phyloP scores from a whole-genome alignment of 192 early-diverging fungal genomes.

The Allomyces macrogynus region DNA sequence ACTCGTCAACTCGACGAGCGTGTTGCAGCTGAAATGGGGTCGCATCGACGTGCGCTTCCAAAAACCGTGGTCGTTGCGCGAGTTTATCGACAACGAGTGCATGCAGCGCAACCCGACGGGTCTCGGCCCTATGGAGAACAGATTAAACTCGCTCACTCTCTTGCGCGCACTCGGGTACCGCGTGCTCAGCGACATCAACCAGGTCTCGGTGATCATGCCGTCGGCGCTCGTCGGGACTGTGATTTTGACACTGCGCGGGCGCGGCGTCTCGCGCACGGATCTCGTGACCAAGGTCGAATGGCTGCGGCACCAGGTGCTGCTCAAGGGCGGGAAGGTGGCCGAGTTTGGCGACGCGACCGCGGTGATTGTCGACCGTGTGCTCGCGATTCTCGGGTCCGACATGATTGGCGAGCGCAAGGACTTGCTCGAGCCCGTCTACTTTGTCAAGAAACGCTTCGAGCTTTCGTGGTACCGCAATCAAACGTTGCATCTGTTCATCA shows the following conservation, averaged over 20 bases:
- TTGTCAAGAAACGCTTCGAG: constrained; percentile 60
- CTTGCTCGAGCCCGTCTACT: constrained; percentile 63
- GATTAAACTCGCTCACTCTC: constrained; percentile 12
- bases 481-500: constrained; percentile 36
- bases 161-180: constrained; percentile 53
- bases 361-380: constrained; percentile 51
- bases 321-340: constrained; percentile 54
- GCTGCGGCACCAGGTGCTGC: constrained; percentile 36
- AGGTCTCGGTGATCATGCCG: constrained; percentile 61
- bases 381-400: constrained; percentile 20
- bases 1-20: constrained; percentile 30
- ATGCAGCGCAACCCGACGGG: constrained; percentile 11
- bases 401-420: constrained; percentile 53
- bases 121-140: no score
- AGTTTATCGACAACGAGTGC: constrained; percentile 41
- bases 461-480: constrained; percentile 67
- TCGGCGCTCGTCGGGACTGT: constrained; percentile 64
- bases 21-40: constrained; percentile 53
- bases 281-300: constrained; percentile 57
- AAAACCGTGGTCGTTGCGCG: constrained; percentile 46
- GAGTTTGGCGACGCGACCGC: constrained; percentile 51
- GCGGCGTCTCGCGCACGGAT: constrained; percentile 39
- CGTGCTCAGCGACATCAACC: constrained; percentile 33
- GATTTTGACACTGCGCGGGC: constrained; percentile 58
- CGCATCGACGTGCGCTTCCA: constrained; percentile 64